Base-by-base conservation (phyloP, 169 alveolate genomes). In the Plasmodium inui region DNA sequence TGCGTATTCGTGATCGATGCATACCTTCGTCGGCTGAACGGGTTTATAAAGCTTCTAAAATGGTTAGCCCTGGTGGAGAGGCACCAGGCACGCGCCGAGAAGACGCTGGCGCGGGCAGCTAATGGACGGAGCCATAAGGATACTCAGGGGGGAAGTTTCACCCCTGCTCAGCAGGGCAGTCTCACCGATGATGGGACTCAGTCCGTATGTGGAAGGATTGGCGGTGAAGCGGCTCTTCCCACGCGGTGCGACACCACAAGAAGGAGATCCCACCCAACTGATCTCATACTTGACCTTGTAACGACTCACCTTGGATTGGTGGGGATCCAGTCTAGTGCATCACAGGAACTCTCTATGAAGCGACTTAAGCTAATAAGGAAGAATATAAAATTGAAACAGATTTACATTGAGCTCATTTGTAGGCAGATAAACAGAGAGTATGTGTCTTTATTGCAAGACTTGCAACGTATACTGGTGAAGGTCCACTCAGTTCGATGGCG, bases 311-410 rank as follows among this genome's bases (percentile, higher is more conserved):
- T 37, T 37, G 9, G 44, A 6, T 8, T 37, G 9, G 44, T 37
- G 44, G 44, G 44, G 5, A 37, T 8, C 44, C 10, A 8, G 44
- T 37, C 44, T 0, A 37, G 44, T 37, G 9, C 9, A 37, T 37
- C 44, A 37, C 44, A 37, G 44, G 44, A 1, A 37, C 44, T 1
- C 44, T 57, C 28, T 1, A 14, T 82, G 17, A 82, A 82, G 1
- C 46, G 55, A 26, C 26, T 82, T 30, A 82, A 82, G 50, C 30
- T 4, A 50, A 30, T 82, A n/a, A 82, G 76, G 37, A 30, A 53
- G 34, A 82, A 82, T 8, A 32, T 82, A 19, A 50, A 82, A 37
- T 17, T 82, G 67, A 50, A 82, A 82, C 55, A 19, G 22, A 53
- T 53, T 55, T 82, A 55, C n/a, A 19, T 82, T 8, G 46, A 82